A percentile compares a stretch with the other conserved stretches of the same genome.
Conservation (phyloP, 768 basidiomycete genomes). For the Xerocomellus chrysenteron region DNA sequence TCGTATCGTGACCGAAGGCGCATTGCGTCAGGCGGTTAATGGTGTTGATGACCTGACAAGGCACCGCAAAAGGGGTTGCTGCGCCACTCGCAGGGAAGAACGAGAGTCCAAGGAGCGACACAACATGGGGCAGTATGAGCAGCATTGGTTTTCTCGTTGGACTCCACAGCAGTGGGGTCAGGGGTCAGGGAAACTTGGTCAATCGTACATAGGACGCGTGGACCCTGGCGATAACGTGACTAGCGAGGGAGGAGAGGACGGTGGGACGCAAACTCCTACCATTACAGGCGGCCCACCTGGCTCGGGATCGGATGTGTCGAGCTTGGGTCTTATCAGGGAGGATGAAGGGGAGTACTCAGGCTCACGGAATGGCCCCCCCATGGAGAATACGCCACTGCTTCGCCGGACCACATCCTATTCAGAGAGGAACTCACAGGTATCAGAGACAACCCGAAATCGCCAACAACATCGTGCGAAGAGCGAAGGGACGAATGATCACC, state of each 20-base stretch:
- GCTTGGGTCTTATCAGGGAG: conserved; percentile 33
- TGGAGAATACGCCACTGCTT: conserved; percentile 11
- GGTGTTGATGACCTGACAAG: conserved; percentile 7
- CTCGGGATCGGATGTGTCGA: conserved; percentile 18
- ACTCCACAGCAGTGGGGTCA: conserved; percentile 29
- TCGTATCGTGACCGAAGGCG: conserved; percentile 19
- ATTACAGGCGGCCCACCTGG: conserved; percentile 21
- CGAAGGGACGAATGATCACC: conserved; percentile 17
- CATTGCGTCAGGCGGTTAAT: conserved; percentile 4
- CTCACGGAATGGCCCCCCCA: conserved; percentile 6
- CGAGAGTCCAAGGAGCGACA: conserved; percentile 34
- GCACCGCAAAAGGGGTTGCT: conserved; percentile 10
- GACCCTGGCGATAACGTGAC: conserved; percentile 8
- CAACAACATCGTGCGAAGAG: conserved; percentile 24
- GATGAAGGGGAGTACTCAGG: conserved; percentile 27
- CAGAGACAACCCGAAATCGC: conserved; percentile 17
- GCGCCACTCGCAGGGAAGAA: conserved; percentile 12
- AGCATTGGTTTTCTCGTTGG: conserved; percentile 32
- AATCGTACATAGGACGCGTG: conserved; percentile 18
- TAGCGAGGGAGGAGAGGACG: conserved; percentile 14
- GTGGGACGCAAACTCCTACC: conserved; percentile 18
- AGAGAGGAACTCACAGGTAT: conserved; percentile 13
- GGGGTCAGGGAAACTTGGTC: conserved; percentile 25
- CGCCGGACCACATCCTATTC: conserved; percentile 20
- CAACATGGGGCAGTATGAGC: conserved; percentile 35